phyloP scores from a whole-genome alignment of 257 asterid species.

The Jacaranda mimosifolia region DNA sequence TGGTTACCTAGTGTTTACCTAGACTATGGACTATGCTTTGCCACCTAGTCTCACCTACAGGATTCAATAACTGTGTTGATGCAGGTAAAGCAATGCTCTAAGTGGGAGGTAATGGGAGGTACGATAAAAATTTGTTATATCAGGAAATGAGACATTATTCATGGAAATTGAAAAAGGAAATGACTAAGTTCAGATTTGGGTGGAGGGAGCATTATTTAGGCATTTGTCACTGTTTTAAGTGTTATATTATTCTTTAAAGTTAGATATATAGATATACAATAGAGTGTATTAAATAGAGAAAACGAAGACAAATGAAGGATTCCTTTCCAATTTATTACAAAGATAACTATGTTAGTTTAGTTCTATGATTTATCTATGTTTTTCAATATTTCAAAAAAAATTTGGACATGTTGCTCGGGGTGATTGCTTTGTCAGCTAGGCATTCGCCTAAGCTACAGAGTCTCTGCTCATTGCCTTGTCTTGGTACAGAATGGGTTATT shows the following conservation, averaged over 20 bases:
- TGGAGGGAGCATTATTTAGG: neutral
- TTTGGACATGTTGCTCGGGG: neutral
- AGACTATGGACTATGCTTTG: neutral
- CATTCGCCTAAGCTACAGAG: neutral
- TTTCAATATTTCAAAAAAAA: neutral
- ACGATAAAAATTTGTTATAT: neutral
- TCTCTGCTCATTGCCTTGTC: neutral
- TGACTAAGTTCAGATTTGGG: neutral
- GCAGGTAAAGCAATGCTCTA: neutral
- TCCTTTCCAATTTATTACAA: neutral
- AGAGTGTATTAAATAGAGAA: neutral
- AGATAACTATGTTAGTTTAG: neutral
- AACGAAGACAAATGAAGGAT: neutral
- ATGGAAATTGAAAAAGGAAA: neutral
- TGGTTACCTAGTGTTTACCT: neutral
- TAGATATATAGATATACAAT: neutral
- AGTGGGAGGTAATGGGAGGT: constrained; percentile 3
- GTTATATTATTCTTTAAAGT: neutral
- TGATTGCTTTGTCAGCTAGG: neutral
- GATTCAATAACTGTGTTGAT: neutral
- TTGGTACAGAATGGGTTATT: neutral
- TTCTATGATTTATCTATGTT: neutral
- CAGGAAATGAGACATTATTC: neutral
- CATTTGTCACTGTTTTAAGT: neutral
- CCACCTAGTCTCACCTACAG: neutral